Conservation (phyloP, 305 asterid genomes). For the Salvia sclarea region DNA sequence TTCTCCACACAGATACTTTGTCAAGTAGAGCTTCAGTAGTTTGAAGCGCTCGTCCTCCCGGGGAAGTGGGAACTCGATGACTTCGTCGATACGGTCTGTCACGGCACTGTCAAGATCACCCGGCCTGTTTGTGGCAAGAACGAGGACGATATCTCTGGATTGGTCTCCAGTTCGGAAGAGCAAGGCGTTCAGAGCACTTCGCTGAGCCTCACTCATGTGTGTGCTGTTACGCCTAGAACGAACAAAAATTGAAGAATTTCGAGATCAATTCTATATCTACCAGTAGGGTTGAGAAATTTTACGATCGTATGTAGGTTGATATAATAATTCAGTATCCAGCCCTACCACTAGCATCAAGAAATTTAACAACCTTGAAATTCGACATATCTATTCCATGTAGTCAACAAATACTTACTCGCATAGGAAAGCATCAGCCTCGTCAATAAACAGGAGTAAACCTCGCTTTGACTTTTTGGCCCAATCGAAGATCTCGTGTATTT, state of each 20-base stretch:
- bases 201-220: slow-evolving; percentile 96
- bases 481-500: slow-evolving; percentile 95
- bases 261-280: background rate
- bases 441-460: slow-evolving; percentile 91
- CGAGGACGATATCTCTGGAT: slow-evolving; percentile 89
- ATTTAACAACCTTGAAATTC: background rate
- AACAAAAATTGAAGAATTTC: slow-evolving; percentile 10
- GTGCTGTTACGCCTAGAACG: slow-evolving; percentile 77
- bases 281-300: background rate
- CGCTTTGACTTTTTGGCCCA: slow-evolving; percentile 93
- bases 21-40: slow-evolving; percentile 77
- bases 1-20: slow-evolving; percentile 66
- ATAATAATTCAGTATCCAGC: background rate
- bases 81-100: slow-evolving; percentile 96
- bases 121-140: slow-evolving; percentile 93
- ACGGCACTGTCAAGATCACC: slow-evolving; percentile 94
- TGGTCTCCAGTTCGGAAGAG: slow-evolving; percentile 98
- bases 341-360: background rate
- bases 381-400: background rate
- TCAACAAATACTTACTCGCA: slow-evolving; percentile 78
- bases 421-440: slow-evolving; percentile 97
- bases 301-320: no score
- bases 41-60: slow-evolving; percentile 82
- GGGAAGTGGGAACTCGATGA: slow-evolving; percentile 91
- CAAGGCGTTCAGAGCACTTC: slow-evolving; percentile 90